Evolutionary conservation across 2,329 filamentous ascomycete species (phyloP), one percentile per base, ranked within the genome.

Genomic region (Alternaria rosae): DNA sequence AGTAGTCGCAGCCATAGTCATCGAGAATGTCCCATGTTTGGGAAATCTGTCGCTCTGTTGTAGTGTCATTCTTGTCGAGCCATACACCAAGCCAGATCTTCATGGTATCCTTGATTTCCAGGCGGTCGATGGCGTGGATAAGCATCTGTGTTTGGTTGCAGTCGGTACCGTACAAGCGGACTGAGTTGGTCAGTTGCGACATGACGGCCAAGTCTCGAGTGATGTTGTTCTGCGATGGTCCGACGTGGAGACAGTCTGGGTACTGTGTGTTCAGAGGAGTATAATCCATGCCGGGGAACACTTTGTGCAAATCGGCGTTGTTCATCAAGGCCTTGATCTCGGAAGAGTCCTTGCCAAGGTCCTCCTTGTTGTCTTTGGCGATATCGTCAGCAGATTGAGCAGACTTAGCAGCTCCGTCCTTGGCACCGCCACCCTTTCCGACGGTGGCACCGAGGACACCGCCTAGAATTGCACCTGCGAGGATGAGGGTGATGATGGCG

Each of bases 111-210:
- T 91, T 85, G 70, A 97, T 82, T 54, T 90, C 85, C 12, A 98
- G 85, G 53, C 86, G 86, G 59, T 92, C 85, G 70, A 98, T 90
- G 20, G 94, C 90, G 71, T 95, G 90, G 9, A 98, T 83, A 1
- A 96, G 88, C 91, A 98, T 95, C 79, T 97, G 88, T 0, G 94
- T 98, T 80, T 98, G 94, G 80, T 97, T 97, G 85, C 94, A 98
- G 81, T 98, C 94, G 12, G 93, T 98, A 52, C 94, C 94, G 77
- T 98, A 98, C 1, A 97, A 85, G 8, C 94, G 90, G 50, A 98
- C 87, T 4, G 89, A 90, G 76, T 97, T 94, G 62, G 93, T 97
- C 44, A 98, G 84, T 77, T 97, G 93, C 12, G 92, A 93, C 54
- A 98, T 88, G 10, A 97, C 90, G 1, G 95, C 94, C 61, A 97